These are phyloP conservation scores for Tetrapisispora phaffii DNA, from an alignment of 805 yeast genomes.

Conservation along the genomic window DNA sequence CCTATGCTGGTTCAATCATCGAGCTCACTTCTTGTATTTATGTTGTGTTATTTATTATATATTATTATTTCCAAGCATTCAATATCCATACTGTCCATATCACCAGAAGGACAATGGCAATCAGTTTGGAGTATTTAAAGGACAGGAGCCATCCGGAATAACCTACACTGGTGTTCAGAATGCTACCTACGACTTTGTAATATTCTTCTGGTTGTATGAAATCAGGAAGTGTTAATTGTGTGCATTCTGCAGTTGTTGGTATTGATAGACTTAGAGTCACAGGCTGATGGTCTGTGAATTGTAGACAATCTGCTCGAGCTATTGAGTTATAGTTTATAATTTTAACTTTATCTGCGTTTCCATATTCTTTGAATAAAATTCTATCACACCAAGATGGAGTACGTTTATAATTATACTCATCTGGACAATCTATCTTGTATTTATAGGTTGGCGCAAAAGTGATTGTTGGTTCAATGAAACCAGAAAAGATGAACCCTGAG, in stretches of 20 bases:
- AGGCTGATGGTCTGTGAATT: slow-evolving; percentile 72
- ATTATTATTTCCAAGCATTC: too few relatives aligned
- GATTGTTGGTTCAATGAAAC: slow-evolving; percentile 59
- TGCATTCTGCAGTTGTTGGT: slow-evolving; percentile 24
- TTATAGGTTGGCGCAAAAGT: slow-evolving; percentile 76
- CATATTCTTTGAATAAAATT: slow-evolving; percentile 47
- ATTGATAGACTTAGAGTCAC: slow-evolving; percentile 46
- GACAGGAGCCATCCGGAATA: slow-evolving; percentile 20
- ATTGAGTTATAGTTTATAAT: slow-evolving; percentile 42
- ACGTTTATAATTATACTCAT: slow-evolving; percentile 48
- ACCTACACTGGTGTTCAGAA: slow-evolving; percentile 18
- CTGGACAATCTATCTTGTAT: slow-evolving; percentile 34
- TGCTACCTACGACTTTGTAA: slow-evolving; percentile 5
- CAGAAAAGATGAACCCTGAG: slow-evolving; percentile 38
- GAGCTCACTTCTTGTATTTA: too few relatives aligned
- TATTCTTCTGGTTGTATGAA: not conserved
- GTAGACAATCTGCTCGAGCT: slow-evolving; percentile 28
- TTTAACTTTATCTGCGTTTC: slow-evolving; percentile 14
- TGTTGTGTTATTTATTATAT: too few relatives aligned
- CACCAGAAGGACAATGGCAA: not conserved
- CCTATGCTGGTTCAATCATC: too few relatives aligned
- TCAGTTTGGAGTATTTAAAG: not conserved
- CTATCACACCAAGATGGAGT: slow-evolving; percentile 90
- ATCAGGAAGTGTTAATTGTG: not conserved
- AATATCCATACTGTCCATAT: not conserved